phyloP scores from a whole-genome alignment of 208 protist species.

The Polymyxa betae region DNA sequence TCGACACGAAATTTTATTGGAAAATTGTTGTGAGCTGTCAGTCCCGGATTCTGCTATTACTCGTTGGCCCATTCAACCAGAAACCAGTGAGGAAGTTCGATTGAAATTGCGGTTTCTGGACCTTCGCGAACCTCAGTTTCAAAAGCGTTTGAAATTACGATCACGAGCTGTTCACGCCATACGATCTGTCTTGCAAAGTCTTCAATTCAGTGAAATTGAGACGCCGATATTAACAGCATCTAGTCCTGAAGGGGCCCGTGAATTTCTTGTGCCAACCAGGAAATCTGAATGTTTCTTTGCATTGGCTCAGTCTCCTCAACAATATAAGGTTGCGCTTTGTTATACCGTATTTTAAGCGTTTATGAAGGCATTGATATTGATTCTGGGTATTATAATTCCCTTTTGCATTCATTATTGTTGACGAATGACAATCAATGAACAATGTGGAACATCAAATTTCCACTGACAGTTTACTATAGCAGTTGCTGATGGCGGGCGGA shows the following conservation, averaged over 20 bases:
- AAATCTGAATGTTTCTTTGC: neutral
- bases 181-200: neutral
- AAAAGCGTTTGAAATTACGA: neutral
- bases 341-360: neutral
- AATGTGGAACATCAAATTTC: neutral
- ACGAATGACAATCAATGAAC: neutral
- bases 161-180: neutral
- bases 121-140: neutral
- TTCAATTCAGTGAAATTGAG: constrained; percentile 36
- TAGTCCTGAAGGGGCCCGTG: constrained; percentile 79
- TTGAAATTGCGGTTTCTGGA: constrained; percentile 39
- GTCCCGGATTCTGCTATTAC: neutral
- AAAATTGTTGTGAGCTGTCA: no score
- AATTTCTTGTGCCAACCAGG: constrained; percentile 79
- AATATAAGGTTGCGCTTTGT: constrained; percentile 70
- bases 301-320: constrained; percentile 23
- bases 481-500: constrained; percentile 80
- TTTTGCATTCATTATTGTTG: neutral
- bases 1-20: constrained; percentile 4
- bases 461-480: constrained; percentile 59
- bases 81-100: neutral
- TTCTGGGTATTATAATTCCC: neutral
- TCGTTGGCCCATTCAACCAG: neutral
- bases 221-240: constrained; percentile 60
- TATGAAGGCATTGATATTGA: neutral